Evolutionary conservation across 2,329 filamentous ascomycete species (phyloP).

Genomic region (Periglandula ipomoeae): DNA sequence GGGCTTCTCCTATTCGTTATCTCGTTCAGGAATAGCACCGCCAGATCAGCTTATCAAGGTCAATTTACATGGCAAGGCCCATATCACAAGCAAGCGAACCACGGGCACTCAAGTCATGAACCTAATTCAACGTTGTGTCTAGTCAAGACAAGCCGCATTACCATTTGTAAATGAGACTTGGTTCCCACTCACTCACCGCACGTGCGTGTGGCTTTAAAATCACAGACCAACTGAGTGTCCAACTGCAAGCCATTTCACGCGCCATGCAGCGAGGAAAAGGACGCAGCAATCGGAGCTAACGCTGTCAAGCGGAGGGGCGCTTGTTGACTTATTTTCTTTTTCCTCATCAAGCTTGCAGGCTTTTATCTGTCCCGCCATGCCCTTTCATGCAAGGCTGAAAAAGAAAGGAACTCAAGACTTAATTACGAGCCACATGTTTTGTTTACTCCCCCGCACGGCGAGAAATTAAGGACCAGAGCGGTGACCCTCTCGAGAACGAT

Average conservation of each 20-base stretch:
- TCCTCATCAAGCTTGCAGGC: too few species aligned
- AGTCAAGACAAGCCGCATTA: too few species aligned
- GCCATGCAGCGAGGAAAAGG: background rate
- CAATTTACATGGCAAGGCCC: too few species aligned
- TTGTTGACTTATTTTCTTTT: background rate
- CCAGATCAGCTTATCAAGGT: too few species aligned
- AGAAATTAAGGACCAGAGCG: background rate
- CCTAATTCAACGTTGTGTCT: too few species aligned
- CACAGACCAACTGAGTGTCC: background rate
- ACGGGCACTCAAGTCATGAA: too few species aligned
- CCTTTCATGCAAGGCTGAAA: too few species aligned
- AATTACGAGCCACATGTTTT: too few species aligned
- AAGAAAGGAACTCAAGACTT: too few species aligned
- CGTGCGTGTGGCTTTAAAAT: background rate
- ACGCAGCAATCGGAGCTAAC: background rate
- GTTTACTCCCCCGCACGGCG: background rate
- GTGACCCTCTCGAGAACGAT: background rate
- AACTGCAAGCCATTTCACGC: constrained; percentile 1
- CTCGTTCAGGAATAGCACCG: too few species aligned
- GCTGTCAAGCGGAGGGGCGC: background rate
- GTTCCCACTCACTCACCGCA: background rate
- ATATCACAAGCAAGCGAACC: too few species aligned
- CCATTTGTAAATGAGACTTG: background rate
- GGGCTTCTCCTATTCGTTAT: too few species aligned
- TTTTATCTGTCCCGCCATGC: background rate